phyloP scores from a whole-genome alignment of 306 rosid genomes.

The Hippophae tibetana region DNA sequence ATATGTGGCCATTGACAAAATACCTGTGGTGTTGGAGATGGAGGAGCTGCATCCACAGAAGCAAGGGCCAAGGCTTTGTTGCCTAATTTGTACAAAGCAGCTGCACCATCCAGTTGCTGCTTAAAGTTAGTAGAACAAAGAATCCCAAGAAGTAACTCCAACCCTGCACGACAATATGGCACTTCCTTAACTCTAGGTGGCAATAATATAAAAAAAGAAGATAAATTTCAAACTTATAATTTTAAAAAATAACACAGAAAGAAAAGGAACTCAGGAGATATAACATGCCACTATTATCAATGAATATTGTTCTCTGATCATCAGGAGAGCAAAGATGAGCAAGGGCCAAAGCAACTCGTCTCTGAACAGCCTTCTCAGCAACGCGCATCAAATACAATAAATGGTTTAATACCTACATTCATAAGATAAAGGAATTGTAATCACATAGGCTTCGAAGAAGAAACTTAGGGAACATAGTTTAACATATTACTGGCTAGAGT shows the following conservation, averaged over 20 bases:
- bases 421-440: conserved; percentile 25
- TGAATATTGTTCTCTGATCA: conserved; percentile 68
- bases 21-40: conserved; percentile 94
- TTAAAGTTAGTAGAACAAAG: conserved; percentile 58
- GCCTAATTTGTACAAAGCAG: conserved; percentile 78
- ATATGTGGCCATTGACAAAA: too few relatives aligned
- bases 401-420: conserved; percentile 71
- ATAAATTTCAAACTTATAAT: conserved; percentile 16
- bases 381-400: conserved; percentile 82
- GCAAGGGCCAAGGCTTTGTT: conserved; percentile 66
- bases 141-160: conserved; percentile 85
- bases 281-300: conserved; percentile 61
- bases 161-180: conserved; percentile 40
- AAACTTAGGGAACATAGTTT: conserved; percentile 1
- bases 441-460: conserved; percentile 14
- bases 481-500: too few relatives aligned
- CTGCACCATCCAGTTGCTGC: conserved; percentile 93
- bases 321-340: conserved; percentile 90
- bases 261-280: neutral
- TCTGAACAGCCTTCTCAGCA: conserved; percentile 72
- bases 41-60: conserved; percentile 92
- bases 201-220: conserved; percentile 6
- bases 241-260: neutral
- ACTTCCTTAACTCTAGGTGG: conserved; percentile 18
- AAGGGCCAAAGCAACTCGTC: conserved; percentile 84